phyloP scores from a whole-genome alignment of 2,329 filamentous ascomycete species.

The Aurifilum marmelostoma region DNA sequence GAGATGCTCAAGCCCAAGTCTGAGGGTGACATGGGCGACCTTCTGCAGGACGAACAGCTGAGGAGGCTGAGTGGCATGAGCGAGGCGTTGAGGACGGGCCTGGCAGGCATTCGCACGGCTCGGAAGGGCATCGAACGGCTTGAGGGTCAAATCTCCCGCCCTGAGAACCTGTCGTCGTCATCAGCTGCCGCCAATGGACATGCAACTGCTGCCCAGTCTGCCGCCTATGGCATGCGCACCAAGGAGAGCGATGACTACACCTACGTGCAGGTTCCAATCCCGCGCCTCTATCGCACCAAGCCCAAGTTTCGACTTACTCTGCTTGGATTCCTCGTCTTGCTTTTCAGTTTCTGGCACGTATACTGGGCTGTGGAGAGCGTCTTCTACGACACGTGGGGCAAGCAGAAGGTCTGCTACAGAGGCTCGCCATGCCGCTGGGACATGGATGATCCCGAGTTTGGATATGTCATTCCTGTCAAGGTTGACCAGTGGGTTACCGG shows the following conservation, averaged over 20 bases:
- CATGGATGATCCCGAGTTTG: conserved; percentile 60
- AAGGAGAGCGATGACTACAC: conserved; percentile 33
- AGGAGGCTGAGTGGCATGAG: conserved; percentile 54
- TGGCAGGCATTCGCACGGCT: conserved; percentile 56
- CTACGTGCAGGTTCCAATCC: conserved; percentile 49
- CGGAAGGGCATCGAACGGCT: conserved; percentile 63
- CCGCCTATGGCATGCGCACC: conserved; percentile 6
- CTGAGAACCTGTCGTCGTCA: conserved; percentile 32
- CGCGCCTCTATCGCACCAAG: conserved; percentile 49
- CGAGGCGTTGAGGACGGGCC: conserved; percentile 54
- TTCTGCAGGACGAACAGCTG: conserved; percentile 46
- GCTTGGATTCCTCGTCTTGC: conserved; percentile 49
- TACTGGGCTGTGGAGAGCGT: conserved; percentile 48
- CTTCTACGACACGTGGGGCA: conserved; percentile 56
- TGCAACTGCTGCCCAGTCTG: conserved; percentile 12
- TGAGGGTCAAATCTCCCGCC: conserved; percentile 53
- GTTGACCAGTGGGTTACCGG: conserved; percentile 64
- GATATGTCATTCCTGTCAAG: conserved; percentile 63
- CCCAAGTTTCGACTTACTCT: conserved; percentile 52
- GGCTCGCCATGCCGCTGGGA: conserved; percentile 45
- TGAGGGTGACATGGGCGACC: conserved; percentile 23
- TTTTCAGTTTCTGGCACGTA: conserved; percentile 54
- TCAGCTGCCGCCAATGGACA: neutral
- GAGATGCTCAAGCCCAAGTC: conserved; percentile 33
- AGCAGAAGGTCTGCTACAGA: conserved; percentile 53